phyloP scores from a whole-genome alignment of 768 basidiomycete species.

The Suillus decipiens region DNA sequence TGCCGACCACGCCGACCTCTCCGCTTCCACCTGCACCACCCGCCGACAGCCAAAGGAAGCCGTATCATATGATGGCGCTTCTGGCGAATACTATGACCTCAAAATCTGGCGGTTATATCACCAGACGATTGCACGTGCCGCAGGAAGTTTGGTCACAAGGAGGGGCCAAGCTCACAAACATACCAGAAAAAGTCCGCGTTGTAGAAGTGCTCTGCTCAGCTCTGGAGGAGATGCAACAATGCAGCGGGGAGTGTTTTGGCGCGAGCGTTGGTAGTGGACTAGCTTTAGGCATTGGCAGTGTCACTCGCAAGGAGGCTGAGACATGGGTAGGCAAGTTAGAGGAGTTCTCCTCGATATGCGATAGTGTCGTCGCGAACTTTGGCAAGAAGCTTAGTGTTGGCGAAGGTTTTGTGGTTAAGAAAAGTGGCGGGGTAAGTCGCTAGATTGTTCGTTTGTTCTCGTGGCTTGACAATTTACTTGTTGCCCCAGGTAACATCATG shows the following conservation, averaged over 20 bases:
- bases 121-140: conserved; percentile 83
- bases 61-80: conserved; percentile 88
- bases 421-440: conserved; percentile 57
- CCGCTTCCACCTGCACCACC: conserved; percentile 77
- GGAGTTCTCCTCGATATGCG: conserved; percentile 78
- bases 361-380: conserved; percentile 77
- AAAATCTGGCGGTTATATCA: conserved; percentile 84
- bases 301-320: conserved; percentile 77
- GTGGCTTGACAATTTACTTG: conserved; percentile 14
- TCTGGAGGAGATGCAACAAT: conserved; percentile 73
- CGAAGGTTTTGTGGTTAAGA: conserved; percentile 84
- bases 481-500: conserved; percentile 54
- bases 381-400: conserved; percentile 89
- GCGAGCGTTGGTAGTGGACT: conserved; percentile 77
- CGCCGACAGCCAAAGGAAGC: conserved; percentile 72
- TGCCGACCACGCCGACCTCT: conserved; percentile 75
- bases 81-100: conserved; percentile 78
- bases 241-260: conserved; percentile 74
- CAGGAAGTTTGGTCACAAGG: conserved; percentile 91
- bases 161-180: conserved; percentile 79
- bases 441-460: background rate
- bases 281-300: conserved; percentile 72
- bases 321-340: conserved; percentile 77
- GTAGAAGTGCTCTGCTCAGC: conserved; percentile 78
- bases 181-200: conserved; percentile 84